Evolutionary conservation across 371 early-diverging fungal species (phyloP), one percentile per base, ranked within the genome.

Genomic region (Syncephalis plumigaleata): DNA sequence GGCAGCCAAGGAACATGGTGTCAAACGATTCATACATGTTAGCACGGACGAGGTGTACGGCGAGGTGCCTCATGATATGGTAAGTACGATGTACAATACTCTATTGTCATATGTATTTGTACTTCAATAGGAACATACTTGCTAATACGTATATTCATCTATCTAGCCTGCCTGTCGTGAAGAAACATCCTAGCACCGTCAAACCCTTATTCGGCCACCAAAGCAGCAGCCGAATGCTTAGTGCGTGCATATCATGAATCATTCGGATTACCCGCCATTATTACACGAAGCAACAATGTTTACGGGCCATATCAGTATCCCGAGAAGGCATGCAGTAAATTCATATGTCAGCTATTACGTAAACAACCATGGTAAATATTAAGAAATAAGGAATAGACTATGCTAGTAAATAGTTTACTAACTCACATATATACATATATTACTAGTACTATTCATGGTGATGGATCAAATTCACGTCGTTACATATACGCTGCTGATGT

Each of bases 1-100:
- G 60, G 81, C 81, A 13, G 82, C 85, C 22, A 66, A 79, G 47
- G 70, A 56, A 7, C 52, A 69, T 54, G 53, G 55, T 5, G 60
- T 79, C 38, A 61, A 61, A 24, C 60, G 75, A 21, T 85, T 89
- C 55, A 70, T 89, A 49, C 85, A 81, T 61, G 77, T 89, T 36
- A 75, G 76, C 47, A 89, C 90, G 0, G 90, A 89, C 52, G 90
- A 89, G 56, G 90, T 89, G 0, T 89, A 89, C 55, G 90, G 90
- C 5, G 84, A 83, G 58, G 75, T 70, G 0, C 64, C 66, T n/a
- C 54, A 56, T 49, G 70, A 66, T 44, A 59, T 65, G 47, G 64
- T 68, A 63, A 59, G 55, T 51, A 36, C 22, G 21, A 39, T 15
- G 17, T 36, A 7, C n/a, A n/a, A n/a, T n/a, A n/a, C 9, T n/a